phyloP scores from a whole-genome alignment of 1,139 yeast genomes.

The Groenewaldozyma auringiensis region DNA sequence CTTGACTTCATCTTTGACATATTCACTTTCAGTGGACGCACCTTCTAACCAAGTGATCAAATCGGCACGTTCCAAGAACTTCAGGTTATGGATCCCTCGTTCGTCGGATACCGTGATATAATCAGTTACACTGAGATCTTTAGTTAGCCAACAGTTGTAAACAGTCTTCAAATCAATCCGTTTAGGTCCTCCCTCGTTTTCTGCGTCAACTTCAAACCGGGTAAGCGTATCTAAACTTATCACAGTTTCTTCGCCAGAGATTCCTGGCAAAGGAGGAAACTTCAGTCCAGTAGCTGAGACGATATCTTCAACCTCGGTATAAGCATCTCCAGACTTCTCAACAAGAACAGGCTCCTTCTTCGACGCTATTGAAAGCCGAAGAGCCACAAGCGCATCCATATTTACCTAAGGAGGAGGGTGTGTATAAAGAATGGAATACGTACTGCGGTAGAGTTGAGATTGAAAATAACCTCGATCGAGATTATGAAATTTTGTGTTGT shows the following conservation, averaged over 20 bases:
- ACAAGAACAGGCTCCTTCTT: slow-evolving; percentile 16
- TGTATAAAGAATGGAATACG: too few relatives aligned
- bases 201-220: slow-evolving; percentile 37
- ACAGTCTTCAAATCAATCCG: slow-evolving; percentile 52
- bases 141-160: slow-evolving; percentile 73
- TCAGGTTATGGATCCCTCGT: slow-evolving; percentile 58
- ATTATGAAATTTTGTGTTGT: too few relatives aligned
- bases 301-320: slow-evolving; percentile 18
- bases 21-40: slow-evolving; percentile 31
- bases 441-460: too few relatives aligned
- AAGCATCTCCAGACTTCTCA: slow-evolving; percentile 12
- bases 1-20: slow-evolving; percentile 17
- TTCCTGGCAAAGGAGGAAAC: slow-evolving; percentile 20
- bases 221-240: slow-evolving; percentile 41
- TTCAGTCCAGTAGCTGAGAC: slow-evolving; percentile 18
- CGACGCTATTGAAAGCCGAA: slow-evolving; percentile 24
- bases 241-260: slow-evolving; percentile 16
- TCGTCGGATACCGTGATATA: slow-evolving; percentile 69
- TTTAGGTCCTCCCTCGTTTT: slow-evolving; percentile 36
- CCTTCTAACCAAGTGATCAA: slow-evolving; percentile 76
- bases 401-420: too few relatives aligned
- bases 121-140: slow-evolving; percentile 71
- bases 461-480: too few relatives aligned
- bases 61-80: slow-evolving; percentile 81
- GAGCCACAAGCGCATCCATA: slow-evolving; percentile 21